A percentile compares a stretch with the other conserved stretches of the same genome.
Conservation (phyloP, 2,329 filamentous ascomycete species). For the Talaromyces albobiverticillius region DNA sequence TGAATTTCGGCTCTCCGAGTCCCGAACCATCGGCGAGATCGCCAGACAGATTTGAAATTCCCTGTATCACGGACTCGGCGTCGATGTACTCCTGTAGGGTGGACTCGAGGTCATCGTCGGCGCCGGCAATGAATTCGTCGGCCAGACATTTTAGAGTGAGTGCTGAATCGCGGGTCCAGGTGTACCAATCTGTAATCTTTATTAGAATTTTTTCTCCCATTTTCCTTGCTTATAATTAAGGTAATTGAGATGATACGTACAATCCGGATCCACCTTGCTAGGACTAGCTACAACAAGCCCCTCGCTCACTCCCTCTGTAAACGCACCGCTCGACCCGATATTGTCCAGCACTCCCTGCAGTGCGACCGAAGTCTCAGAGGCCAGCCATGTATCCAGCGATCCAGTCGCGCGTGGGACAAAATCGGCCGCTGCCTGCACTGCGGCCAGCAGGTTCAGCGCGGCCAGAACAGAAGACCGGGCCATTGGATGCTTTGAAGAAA, state of each 20-base stretch:
- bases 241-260: constrained; percentile 38
- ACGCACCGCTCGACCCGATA: constrained; percentile 52
- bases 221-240: too few species aligned
- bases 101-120: constrained; percentile 55
- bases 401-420: constrained; percentile 15
- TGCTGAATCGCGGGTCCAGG: constrained; percentile 75
- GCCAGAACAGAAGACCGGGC: constrained; percentile 1
- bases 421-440: neutral
- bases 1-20: constrained; percentile 71
- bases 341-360: constrained; percentile 56
- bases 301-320: constrained; percentile 47
- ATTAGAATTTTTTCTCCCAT: neutral
- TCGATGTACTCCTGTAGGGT: constrained; percentile 66
- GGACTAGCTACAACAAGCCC: constrained; percentile 58
- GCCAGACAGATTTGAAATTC: constrained; percentile 66
- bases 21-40: constrained; percentile 44
- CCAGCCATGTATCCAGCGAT: constrained; percentile 38
- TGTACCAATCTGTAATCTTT: constrained; percentile 62
- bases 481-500: neutral
- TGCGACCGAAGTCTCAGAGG: constrained; percentile 47
- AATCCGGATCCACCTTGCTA: constrained; percentile 54
- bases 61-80: constrained; percentile 64
- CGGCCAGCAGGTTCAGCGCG: constrained; percentile 16
- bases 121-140: constrained; percentile 63
- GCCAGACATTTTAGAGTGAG: constrained; percentile 67